phyloP scores from a whole-genome alignment of 2,329 filamentous ascomycete species.

The Graphilbum sp. region DNA sequence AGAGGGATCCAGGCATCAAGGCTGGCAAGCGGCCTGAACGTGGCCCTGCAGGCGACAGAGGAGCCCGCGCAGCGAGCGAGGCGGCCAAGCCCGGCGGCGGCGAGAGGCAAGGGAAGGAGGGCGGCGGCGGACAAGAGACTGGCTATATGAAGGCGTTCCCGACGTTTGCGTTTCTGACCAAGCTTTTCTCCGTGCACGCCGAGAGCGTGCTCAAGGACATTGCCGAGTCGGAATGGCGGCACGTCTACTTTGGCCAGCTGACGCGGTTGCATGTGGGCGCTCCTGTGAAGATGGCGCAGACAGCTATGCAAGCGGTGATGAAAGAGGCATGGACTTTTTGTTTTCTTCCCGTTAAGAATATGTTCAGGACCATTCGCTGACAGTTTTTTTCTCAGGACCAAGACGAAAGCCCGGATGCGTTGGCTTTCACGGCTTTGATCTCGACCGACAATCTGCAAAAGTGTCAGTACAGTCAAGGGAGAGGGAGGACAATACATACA shows the following conservation, averaged over 20 bases:
- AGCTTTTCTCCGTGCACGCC: constrained; percentile 39
- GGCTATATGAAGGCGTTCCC: constrained; percentile 34
- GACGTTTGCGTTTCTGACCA: constrained; percentile 46
- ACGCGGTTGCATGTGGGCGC: constrained; percentile 26
- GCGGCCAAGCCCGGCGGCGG: neutral
- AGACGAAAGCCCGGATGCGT: constrained; percentile 19
- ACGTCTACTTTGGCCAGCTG: constrained; percentile 48
- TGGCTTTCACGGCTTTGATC: constrained; percentile 18
- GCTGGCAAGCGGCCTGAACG: neutral
- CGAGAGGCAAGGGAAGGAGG: neutral
- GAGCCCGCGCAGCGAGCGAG: neutral
- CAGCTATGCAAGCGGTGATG: constrained; percentile 32
- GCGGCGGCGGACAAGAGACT: constrained; percentile 17
- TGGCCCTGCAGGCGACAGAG: neutral
- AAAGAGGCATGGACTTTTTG: constrained; percentile 14
- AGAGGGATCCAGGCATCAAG: neutral
- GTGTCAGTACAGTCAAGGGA: constrained; percentile 14
- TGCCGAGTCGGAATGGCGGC: constrained; percentile 51
- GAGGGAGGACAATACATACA: neutral
- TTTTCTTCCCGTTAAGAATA: neutral
- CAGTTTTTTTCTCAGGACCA: neutral
- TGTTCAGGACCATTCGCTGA: too few relatives aligned
- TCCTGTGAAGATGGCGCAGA: constrained; percentile 35
- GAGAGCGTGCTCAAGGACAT: constrained; percentile 49
- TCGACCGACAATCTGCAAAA: constrained; percentile 15